Conservation (phyloP, 176 grass and related monocot species). For the Chrysopogon serrulatus region DNA sequence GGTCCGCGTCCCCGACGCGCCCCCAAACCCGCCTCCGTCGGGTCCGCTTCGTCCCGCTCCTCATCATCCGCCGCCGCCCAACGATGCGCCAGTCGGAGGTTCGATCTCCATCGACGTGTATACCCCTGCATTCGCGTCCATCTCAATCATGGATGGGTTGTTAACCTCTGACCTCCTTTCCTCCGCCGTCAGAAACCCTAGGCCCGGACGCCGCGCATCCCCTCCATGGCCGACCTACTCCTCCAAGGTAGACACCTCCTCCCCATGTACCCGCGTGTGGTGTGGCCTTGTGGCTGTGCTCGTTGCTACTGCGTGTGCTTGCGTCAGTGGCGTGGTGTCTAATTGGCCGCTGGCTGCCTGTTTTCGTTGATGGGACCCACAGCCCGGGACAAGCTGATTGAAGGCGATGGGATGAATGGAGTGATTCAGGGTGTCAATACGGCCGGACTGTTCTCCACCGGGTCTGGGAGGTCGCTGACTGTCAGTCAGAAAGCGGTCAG, state of each 20-base stretch:
- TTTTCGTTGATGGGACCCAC: not conserved
- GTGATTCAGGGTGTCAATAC: not conserved
- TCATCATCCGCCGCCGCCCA: not conserved
- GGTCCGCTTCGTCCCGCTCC: not conserved
- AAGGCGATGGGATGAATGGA: not conserved
- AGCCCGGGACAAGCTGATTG: conserved; percentile 9
- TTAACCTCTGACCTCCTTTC: not conserved
- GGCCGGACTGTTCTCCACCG: conserved; percentile 25
- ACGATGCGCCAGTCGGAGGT: not conserved
- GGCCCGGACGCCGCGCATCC: not conserved
- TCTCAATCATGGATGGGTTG: not conserved
- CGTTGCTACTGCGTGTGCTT: not conserved
- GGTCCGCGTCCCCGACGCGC: conserved; percentile 11
- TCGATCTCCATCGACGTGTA: not conserved
- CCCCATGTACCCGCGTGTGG: not conserved
- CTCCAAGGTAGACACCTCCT: not conserved
- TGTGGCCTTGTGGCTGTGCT: not conserved
- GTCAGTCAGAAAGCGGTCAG: conserved; percentile 13
- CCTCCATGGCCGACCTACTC: conserved; percentile 39
- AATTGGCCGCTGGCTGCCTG: not conserved
- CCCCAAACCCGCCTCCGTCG: not conserved
- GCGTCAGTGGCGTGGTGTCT: not conserved
- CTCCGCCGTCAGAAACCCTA: conserved; percentile 19
- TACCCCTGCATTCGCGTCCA: not conserved
- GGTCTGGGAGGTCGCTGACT: conserved; percentile 19